Percentiles rank a stretch among this genome's conserved stretches.
Evolutionary conservation across 2,329 filamentous ascomycete species (phyloP).

Genomic region (Cladosporium austrohemisphaericum): DNA sequence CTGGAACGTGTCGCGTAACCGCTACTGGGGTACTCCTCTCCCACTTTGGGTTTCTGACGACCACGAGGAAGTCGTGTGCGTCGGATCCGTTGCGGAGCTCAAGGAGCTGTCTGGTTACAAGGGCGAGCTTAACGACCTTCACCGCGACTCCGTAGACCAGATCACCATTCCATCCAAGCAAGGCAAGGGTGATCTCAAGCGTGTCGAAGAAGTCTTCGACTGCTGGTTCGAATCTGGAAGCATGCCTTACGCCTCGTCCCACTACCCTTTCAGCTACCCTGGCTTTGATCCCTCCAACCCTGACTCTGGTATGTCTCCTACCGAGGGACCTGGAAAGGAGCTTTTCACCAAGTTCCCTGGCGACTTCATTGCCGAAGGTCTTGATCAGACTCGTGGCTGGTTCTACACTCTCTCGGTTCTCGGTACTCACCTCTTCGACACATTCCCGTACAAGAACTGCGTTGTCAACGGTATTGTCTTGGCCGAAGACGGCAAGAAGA

Average conservation of each 20-base stretch:
- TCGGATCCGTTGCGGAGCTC: conserved; percentile 81
- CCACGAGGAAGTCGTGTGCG: conserved; percentile 76
- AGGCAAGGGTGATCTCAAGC: conserved; percentile 77
- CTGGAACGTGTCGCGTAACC: conserved; percentile 91
- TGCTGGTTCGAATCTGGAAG: conserved; percentile 97
- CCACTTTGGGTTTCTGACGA: conserved; percentile 92
- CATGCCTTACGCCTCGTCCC: conserved; percentile 88
- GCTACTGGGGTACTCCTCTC: conserved; percentile 93
- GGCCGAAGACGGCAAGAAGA: conserved; percentile 95
- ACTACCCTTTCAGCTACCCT: conserved; percentile 88
- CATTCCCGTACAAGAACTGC: conserved; percentile 87
- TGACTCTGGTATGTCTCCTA: conserved; percentile 27
- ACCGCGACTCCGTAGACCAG: conserved; percentile 87
- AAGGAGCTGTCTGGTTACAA: conserved; percentile 81
- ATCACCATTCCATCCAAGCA: conserved; percentile 90
- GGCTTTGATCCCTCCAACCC: conserved; percentile 44
- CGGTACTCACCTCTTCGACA: conserved; percentile 80
- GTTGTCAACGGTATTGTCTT: conserved; percentile 95
- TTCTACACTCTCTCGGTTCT: conserved; percentile 91
- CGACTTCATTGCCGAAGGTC: conserved; percentile 89
- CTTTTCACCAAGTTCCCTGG: conserved; percentile 81
- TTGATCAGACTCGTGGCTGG: conserved; percentile 94
- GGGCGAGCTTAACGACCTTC: conserved; percentile 78
- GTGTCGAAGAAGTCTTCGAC: conserved; percentile 87
- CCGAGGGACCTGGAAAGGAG: conserved; percentile 40